Base-by-base conservation (phyloP, 768 basidiomycete species). In the Boletellus sp. region DNA sequence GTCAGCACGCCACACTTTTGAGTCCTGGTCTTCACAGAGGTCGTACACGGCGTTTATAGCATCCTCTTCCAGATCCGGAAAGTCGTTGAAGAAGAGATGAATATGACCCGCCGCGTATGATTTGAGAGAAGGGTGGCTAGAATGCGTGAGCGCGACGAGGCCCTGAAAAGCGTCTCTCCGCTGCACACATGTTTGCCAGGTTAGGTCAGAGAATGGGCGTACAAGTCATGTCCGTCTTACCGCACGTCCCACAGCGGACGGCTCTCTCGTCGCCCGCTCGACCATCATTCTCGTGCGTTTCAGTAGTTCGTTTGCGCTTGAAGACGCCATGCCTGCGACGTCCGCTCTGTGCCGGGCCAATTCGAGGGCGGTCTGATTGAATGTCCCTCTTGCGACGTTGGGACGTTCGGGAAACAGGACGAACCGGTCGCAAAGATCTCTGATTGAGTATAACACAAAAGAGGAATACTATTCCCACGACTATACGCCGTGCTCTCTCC, bases 41-140 rank as follows among this genome's bases (percentile, higher is more conserved):
- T 88, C 86, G 58, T 87, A 88, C 12, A 88, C 76, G n/a, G 83
- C 82, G 57, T 88, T 83, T 59, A 88, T 85, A 6, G 83, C 83
- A 19, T 78, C 78, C 56, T 88, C 87, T 62, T 86, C 83, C n/a
- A 84, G 69, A 39, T 85, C 86, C 0, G 81, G 79, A 56, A 85
- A 84, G 64, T 84, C 80, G 54, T 70, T 77, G 70, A 87, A 80
- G 62, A 83, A 83, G 42, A 67, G 55, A 31, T 72, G 77, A 48
- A 88, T 77, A 45, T 81, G 75, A 28, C 67, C 67, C 0, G 84
- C 85, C 0, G 81, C 83, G 28, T 83, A 69, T 22, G 74, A 75
- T 57, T 84, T 85, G 50, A 81, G 65, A 15, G 65, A 57, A 0
- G 78, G 50, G 42, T 78, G 61, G 2, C 69, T 61, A 1, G 77